These are phyloP conservation scores for Gnaphalium uliginosum DNA, from an alignment of 129 eudicot species.

Conservation along the genomic window DNA sequence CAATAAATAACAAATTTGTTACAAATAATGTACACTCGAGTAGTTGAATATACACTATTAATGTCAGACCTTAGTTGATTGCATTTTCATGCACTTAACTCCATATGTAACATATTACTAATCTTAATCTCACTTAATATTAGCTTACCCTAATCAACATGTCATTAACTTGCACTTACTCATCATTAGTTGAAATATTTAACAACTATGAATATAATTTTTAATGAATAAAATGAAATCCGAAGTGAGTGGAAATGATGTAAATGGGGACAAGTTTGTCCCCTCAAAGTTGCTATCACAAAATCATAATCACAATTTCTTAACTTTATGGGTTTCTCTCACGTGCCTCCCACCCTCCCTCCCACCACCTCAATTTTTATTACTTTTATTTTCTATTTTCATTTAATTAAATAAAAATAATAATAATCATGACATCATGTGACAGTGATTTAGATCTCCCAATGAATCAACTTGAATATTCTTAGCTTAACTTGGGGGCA, in stretches of 20 bases:
- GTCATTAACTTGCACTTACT: too few relatives aligned
- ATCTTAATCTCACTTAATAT: too few relatives aligned
- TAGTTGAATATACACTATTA: too few relatives aligned
- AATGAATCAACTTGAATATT: constrained; percentile 3
- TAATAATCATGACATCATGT: neutral
- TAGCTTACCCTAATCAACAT: too few relatives aligned
- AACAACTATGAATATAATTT: too few relatives aligned
- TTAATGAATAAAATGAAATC: too few relatives aligned
- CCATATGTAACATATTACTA: too few relatives aligned
- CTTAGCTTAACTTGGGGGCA: constrained; percentile 9
- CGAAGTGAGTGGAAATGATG: neutral
- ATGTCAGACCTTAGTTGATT: too few relatives aligned
- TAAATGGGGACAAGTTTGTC: neutral
- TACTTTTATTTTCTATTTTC: neutral
- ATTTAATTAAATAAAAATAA: neutral
- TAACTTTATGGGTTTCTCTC: constrained; percentile 9
- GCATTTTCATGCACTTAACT: too few relatives aligned
- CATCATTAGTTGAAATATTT: too few relatives aligned
- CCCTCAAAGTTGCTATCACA: constrained; percentile 8
- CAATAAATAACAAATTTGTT: too few relatives aligned
- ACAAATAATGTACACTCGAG: too few relatives aligned
- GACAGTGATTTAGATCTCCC: constrained; percentile 3
- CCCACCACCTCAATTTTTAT: neutral
- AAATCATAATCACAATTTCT: neutral
- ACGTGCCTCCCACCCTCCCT: constrained; percentile 22